Evolutionary conservation across 2,329 filamentous ascomycete genomes (phyloP).

Genomic region (Calycina herbarum): DNA sequence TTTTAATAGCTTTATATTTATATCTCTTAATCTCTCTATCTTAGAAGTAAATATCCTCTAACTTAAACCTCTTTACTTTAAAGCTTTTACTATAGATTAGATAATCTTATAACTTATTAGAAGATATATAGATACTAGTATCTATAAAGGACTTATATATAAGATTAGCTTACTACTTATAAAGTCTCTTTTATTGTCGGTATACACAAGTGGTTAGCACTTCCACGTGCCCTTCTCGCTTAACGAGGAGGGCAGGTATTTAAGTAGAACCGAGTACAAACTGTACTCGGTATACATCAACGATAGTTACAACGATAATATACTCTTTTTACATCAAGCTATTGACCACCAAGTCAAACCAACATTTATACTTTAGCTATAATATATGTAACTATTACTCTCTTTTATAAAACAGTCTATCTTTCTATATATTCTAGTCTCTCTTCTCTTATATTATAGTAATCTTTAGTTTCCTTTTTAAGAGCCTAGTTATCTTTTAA

Average conservation of each 20-base stretch:
- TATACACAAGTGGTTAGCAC: no score
- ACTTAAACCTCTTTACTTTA: not conserved
- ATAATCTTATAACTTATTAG: not conserved
- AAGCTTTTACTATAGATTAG: not conserved
- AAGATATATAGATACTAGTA: not conserved
- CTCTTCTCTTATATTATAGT: not conserved
- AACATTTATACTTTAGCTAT: not conserved
- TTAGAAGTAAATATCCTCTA: not conserved
- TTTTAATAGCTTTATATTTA: not conserved
- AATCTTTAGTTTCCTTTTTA: no score
- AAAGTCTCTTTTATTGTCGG: not conserved
- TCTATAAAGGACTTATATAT: not conserved
- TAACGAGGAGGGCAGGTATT: no score
- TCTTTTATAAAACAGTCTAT: not conserved
- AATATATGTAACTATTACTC: not conserved
- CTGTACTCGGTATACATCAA: no score
- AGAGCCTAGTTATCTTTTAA: no score
- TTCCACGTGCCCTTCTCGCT: no score
- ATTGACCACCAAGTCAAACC: no score
- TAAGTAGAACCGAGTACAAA: no score
- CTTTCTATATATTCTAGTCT: not conserved
- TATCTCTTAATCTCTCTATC: not conserved
- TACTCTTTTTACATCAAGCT: no score
- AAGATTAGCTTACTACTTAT: not conserved
- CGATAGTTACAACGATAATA: no score